Base-by-base conservation (phyloP, 2,329 filamentous ascomycete genomes). In the Aspergillus phoenicis region DNA sequence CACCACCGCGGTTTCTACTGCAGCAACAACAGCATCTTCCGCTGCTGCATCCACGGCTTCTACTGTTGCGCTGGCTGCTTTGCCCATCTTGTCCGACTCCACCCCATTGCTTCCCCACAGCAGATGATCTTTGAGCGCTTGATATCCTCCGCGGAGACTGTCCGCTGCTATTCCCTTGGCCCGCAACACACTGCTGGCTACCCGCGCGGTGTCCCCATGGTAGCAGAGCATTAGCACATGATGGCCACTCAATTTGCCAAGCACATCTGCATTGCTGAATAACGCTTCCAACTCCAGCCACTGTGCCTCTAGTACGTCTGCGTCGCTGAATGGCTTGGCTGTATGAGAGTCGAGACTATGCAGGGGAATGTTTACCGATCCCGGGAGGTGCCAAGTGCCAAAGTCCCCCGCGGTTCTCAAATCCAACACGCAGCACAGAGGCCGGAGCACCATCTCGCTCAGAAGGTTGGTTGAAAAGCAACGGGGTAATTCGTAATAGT, bases 141-240 rank as follows among this genome's bases (percentile, higher is more conserved):
- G 67, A 38, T 71, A 64, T 2, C 83, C 83, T 8, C 80, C 82
- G 22, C 75, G 71, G 22, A 85, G 65, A 64, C 80, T 83, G 45
- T 80, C 78, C 1, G 82, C 81, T 59, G 78, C 75, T 24, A 80
- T 73, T 0, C 80, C 82, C 63, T 82, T 83, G 0, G 81, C 82
- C 5, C 83, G 75, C 52, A 86, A 68, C 2, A 86, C 78, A 57
- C 83, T 85, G 2, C 82, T 82, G 2, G 83, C 84, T 5, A 86
- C 78, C 0, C 84, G 77, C 4, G 84, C 77, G 30, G 80, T 82
- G 60, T 87, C 83, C 2, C 84, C 84, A 51, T 84, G 75, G 55
- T 85, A 85, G 67, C 84, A 86, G 8, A 84, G 68, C 8, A 85
- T 65, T 10, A 86, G 66, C 11, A 83, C 68, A 5, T 75, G 75